These are phyloP conservation scores for Phanerodontia chrysosporium DNA, from an alignment of 768 basidiomycete species.

Conservation along the genomic window DNA sequence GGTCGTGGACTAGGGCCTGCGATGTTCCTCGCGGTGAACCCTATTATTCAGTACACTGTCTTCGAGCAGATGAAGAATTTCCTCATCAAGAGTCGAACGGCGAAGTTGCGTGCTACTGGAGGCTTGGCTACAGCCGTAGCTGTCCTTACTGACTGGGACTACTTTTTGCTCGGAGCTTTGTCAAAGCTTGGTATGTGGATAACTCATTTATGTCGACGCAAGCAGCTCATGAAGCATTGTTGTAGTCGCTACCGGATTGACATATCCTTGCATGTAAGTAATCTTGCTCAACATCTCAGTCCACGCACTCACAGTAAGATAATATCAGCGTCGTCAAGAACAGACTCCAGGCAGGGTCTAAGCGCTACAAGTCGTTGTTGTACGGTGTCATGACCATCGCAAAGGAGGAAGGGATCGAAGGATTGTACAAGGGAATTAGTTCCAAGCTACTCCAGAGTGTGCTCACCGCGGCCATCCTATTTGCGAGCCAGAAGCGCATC, in stretches of 20 bases:
- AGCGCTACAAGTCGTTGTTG: conserved; percentile 70
- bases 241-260: conserved; percentile 44
- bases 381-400: conserved; percentile 78
- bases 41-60: conserved; percentile 89
- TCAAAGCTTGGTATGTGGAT: conserved; percentile 72
- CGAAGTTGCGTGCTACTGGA: conserved; percentile 45
- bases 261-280: conserved; percentile 73
- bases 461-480: conserved; percentile 90
- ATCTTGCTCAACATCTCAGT: not conserved
- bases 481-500: conserved; percentile 81
- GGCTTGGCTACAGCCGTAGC: conserved; percentile 36
- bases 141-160: conserved; percentile 77
- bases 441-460: conserved; percentile 92
- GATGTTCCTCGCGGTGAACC: conserved; percentile 90
- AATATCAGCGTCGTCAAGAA: conserved; percentile 64
- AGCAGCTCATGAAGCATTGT: not conserved
- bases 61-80: conserved; percentile 95
- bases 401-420: conserved; percentile 72
- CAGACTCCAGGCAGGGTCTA: conserved; percentile 71
- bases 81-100: conserved; percentile 59
- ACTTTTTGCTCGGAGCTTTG: conserved; percentile 91
- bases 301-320: not conserved
- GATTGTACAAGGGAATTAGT: conserved; percentile 81
- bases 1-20: conserved; percentile 94
- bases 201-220: not conserved